Evolutionary conservation across 495 filamentous ascomycete species (phyloP), one percentile per base, ranked within the genome.

Genomic region (Xylaria nigripes): DNA sequence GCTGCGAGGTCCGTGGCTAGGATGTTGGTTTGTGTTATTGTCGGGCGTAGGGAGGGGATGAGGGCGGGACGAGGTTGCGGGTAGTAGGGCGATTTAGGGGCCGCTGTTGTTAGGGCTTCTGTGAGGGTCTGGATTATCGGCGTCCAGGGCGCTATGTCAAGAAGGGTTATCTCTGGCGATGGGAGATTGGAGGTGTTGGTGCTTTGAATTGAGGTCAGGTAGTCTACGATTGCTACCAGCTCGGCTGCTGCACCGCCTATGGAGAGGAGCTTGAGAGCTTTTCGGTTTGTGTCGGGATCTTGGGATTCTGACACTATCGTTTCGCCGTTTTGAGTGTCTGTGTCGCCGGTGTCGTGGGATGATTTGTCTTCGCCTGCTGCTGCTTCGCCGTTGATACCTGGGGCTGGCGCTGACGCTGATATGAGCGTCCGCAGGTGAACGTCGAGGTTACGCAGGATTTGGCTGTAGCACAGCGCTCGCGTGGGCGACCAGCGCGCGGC

Each of bases 181-280:
- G 48, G 34, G 36, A n/a, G 16, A 40, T 40, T 18, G 36, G 36
- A 9, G 3, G n/a, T n/a, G n/a, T 18, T 19, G 16, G 36, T 8
- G 2, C 12, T 29, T 29, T 9, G 27, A n/a, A n/a, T 29, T 4
- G 36, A 18, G 36, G 72, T 70, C 60, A 86, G 70, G 53, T 80
- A 81, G 18, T 77, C 86, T 8, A 78, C 89, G 22, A 92, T 70
- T 29, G 86, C 90, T 22, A 87, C 83, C 32, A 90, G 72, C 70
- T 98, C 93, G 13, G 90, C 90, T 0, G 89, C 89, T 32, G 89
- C 90, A 36, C 90, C 93, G 38, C 93, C 93, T 61, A 97, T 79
- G 60, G 82, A 86, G 13, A 88, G 76, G 6, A 86, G 67, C 45
- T 72, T 74, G 5, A 72, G 48, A 5, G 57, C 48, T 6, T 50